Percentiles rank a stretch among this genome's conserved stretches.
phyloP scores from a whole-genome alignment of 1,284 basidiomycete species.

The Sporisorium scitamineum region DNA sequence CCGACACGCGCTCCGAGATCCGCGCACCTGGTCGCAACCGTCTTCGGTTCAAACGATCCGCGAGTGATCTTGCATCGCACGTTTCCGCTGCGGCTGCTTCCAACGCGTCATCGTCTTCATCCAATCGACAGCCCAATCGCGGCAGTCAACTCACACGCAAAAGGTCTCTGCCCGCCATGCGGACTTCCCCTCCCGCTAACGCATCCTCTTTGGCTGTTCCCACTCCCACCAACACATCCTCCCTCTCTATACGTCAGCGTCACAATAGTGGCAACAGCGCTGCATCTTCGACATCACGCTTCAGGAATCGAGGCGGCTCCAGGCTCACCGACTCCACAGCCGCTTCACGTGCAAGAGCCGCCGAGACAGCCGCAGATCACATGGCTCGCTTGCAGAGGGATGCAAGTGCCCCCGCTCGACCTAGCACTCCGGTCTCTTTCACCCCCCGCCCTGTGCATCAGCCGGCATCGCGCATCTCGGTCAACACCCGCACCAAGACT shows the following conservation, averaged over 20 bases:
- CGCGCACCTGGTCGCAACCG: conserved; percentile 20
- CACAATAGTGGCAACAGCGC: conserved; percentile 33
- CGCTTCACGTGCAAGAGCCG: conserved; percentile 49
- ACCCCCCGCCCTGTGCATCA: conserved; percentile 11
- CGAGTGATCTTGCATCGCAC: conserved; percentile 41
- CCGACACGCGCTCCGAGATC: conserved; percentile 19
- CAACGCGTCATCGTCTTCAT: conserved; percentile 5
- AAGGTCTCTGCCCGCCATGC: conserved; percentile 34
- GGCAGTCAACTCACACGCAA: conserved; percentile 37
- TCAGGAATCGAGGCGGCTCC: conserved; percentile 20
- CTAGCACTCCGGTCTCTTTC: conserved; percentile 43
- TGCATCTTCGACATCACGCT: conserved; percentile 15
- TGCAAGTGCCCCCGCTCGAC: conserved; percentile 33
- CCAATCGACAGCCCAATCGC: conserved; percentile 14
- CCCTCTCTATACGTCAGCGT: conserved; percentile 22
- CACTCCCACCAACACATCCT: neutral
- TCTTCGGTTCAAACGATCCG: conserved; percentile 44
- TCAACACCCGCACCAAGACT: conserved; percentile 26
- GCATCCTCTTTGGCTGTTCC: conserved; percentile 4
- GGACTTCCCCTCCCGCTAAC: conserved; percentile 24
- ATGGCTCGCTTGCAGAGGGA: conserved; percentile 31
- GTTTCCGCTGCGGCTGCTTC: neutral
- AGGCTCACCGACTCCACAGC: conserved; percentile 54
- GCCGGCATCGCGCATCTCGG: conserved; percentile 31
- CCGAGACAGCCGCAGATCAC: conserved; percentile 50